Percentiles rank a stretch among this genome's conserved stretches.
These are phyloP conservation scores for Ascosphaera apis DNA, from an alignment of 2,329 filamentous ascomycete genomes.

Conservation along the genomic window DNA sequence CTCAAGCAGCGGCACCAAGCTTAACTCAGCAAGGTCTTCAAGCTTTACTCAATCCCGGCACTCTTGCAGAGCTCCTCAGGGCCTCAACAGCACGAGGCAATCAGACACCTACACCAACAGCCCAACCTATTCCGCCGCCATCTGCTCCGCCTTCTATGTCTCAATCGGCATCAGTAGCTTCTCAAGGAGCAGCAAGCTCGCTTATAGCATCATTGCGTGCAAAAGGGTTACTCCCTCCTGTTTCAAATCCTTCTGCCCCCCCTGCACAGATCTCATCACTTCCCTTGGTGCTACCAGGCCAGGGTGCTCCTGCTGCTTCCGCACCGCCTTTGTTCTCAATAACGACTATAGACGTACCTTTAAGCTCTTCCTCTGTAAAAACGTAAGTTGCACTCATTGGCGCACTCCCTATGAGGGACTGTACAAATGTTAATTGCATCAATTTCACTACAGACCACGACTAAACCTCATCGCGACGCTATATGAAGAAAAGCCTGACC, in stretches of 20 bases:
- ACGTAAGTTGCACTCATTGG: slow-evolving; percentile 29
- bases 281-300: slow-evolving; percentile 19
- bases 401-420: too few relatives aligned
- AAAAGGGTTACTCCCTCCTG: slow-evolving; percentile 38
- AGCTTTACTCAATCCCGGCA: slow-evolving; percentile 18
- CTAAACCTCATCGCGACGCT: slow-evolving; percentile 50
- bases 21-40: slow-evolving; percentile 10
- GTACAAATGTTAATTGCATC: too few relatives aligned
- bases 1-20: too few relatives aligned
- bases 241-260: slow-evolving; percentile 19
- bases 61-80: slow-evolving; percentile 23
- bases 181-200: slow-evolving; percentile 29
- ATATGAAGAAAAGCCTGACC: slow-evolving; percentile 62
- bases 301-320: slow-evolving; percentile 15
- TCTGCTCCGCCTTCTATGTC: slow-evolving; percentile 27
- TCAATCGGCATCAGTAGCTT: slow-evolving; percentile 12
- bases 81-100: slow-evolving; percentile 18
- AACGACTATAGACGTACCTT: slow-evolving; percentile 20
- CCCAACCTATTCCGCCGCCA: slow-evolving; percentile 35
- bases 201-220: slow-evolving; percentile 45
- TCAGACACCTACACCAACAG: slow-evolving; percentile 24
- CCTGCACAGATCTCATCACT: slow-evolving; percentile 18
- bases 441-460: slow-evolving; percentile 32
- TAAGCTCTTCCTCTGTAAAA: slow-evolving; percentile 48
- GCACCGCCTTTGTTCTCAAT: slow-evolving; percentile 7